Evolutionary conservation across 2,329 filamentous ascomycete species (phyloP).

Genomic region (Colletotrichum limetticola): DNA sequence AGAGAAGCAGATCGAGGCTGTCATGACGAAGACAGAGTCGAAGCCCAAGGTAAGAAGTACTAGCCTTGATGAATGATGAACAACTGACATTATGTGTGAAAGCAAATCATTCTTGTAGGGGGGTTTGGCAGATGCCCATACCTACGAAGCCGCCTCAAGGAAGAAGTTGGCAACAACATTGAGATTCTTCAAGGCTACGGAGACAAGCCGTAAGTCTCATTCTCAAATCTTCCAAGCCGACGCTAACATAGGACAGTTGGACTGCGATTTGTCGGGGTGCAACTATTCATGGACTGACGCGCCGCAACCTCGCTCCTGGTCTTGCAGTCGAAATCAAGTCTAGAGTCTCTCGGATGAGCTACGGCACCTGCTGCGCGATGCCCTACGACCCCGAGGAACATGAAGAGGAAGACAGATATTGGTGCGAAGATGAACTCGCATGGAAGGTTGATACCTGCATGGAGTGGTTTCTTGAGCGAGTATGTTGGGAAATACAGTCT

Average conservation of each 20-base stretch:
- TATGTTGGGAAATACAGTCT: conserved; percentile 12
- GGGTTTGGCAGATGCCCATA: conserved; percentile 49
- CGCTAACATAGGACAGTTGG: conserved; percentile 40
- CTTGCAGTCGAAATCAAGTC: conserved; percentile 6
- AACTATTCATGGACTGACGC: conserved; percentile 40
- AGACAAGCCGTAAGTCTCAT: conserved; percentile 45
- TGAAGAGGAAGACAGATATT: conserved; percentile 20
- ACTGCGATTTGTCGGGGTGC: conserved; percentile 48
- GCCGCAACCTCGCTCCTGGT: not conserved
- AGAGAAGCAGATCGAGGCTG: conserved; percentile 36
- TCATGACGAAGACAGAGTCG: conserved; percentile 28
- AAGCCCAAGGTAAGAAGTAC: conserved; percentile 41
- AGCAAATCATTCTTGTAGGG: conserved; percentile 52
- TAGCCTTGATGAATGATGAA: too few species aligned
- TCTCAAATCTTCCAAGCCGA: not conserved
- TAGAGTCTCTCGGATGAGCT: conserved; percentile 43
- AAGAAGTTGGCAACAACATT: not conserved
- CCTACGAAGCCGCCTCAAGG: conserved; percentile 39
- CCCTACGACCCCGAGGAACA: conserved; percentile 29
- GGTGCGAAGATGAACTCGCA: not conserved
- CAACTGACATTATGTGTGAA: not conserved
- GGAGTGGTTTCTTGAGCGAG: conserved; percentile 44
- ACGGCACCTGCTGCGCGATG: conserved; percentile 19
- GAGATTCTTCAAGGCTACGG: conserved; percentile 45
- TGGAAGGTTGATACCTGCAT: conserved; percentile 38